Evolutionary conservation across 306 rosid genomes (phyloP).

Genomic region (Prunus kanzakura): DNA sequence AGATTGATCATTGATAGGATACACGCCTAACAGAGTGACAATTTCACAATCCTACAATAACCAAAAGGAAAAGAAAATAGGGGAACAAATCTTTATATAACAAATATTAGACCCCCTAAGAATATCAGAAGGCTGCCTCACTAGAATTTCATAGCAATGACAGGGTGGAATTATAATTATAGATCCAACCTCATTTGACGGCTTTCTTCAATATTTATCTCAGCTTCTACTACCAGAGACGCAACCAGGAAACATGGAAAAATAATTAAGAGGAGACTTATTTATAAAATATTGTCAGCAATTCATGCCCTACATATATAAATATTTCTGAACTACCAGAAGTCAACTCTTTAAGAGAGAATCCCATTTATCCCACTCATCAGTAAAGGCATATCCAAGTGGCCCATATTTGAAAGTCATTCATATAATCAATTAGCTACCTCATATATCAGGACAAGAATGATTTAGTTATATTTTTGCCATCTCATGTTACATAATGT

Average conservation of each 20-base stretch:
- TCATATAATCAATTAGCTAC: neutral
- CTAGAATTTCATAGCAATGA: neutral
- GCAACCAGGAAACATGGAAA: neutral
- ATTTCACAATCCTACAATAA: neutral
- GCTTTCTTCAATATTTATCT: neutral
- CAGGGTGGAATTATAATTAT: neutral
- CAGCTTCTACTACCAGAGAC: constrained; percentile 1
- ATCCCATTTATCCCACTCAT: neutral
- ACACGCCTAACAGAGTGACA: neutral
- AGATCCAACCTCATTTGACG: neutral
- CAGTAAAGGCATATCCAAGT: neutral
- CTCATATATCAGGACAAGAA: neutral
- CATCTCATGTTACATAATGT: constrained; percentile 4
- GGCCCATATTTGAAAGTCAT: neutral
- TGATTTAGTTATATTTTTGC: neutral
- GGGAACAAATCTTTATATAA: neutral
- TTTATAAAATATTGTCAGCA: neutral
- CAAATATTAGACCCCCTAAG: too few species aligned
- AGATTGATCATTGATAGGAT: neutral
- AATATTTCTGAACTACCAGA: constrained; percentile 12
- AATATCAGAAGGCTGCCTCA: neutral
- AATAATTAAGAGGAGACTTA: neutral
- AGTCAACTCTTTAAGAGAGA: constrained; percentile 5
- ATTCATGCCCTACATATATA: constrained; percentile 8
- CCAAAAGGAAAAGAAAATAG: neutral